Conservation (phyloP, 1,139 yeast species). For the Kazachstania sp. region DNA sequence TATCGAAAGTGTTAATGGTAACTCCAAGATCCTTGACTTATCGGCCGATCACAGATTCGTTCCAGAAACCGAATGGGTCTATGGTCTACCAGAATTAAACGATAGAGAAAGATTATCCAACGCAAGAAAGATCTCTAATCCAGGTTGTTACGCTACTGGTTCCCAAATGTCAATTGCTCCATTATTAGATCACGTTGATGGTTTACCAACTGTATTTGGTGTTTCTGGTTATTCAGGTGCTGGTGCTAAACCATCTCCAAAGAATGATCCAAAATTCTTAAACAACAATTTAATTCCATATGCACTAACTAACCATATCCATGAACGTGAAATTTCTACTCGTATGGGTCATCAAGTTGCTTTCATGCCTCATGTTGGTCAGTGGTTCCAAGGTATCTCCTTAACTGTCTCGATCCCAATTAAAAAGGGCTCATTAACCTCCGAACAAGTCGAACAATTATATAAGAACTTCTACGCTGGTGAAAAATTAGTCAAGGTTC, state of each 20-base stretch:
- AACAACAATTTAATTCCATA: conserved; percentile 86
- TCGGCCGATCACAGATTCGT: conserved; percentile 98
- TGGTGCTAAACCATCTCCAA: conserved; percentile 96
- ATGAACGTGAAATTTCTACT: conserved; percentile 81
- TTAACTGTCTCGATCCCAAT: conserved; percentile 88
- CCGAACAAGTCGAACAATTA: conserved; percentile 77
- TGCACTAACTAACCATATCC: conserved; percentile 92
- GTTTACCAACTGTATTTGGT: conserved; percentile 82
- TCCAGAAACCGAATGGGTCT: conserved; percentile 76
- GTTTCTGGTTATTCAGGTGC: conserved; percentile 99
- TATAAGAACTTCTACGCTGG: conserved; percentile 85
- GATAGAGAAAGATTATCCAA: conserved; percentile 55
- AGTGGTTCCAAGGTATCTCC: conserved; percentile 98
- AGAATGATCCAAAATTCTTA: conserved; percentile 72
- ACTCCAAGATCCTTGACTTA: conserved; percentile 78
- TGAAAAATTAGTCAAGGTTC: conserved; percentile 76
- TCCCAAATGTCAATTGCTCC: conserved; percentile 94
- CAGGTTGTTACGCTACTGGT: conserved; percentile 98
- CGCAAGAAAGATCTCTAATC: conserved; percentile 87
- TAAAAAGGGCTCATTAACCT: conserved; percentile 55
- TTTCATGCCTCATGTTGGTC: conserved; percentile 95
- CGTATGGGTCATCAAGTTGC: conserved; percentile 76
- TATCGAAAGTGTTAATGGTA: conserved; percentile 56
- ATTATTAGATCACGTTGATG: conserved; percentile 50
- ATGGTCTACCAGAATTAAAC: conserved; percentile 81